Percentiles rank a stretch among this genome's conserved stretches.
Evolutionary conservation across 2,329 filamentous ascomycete species (phyloP).

Genomic region (Diplodia intermedia): DNA sequence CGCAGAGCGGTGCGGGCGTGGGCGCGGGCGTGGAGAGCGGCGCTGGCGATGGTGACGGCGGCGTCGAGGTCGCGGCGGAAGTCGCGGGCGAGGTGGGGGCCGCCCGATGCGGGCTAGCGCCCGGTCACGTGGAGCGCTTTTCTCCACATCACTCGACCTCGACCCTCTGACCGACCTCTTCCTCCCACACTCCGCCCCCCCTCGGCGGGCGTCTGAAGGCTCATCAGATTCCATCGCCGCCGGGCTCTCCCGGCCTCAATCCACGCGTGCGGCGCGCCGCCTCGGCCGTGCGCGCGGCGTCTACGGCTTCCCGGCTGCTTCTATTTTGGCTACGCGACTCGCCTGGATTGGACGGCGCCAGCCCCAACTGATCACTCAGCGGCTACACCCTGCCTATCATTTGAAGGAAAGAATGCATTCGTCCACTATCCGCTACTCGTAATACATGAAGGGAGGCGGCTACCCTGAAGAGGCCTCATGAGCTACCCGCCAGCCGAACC

Average conservation of each 20-base stretch:
- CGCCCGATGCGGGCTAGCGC: constrained; percentile 34
- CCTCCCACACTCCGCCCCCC: constrained; percentile 34
- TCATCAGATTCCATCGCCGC: constrained; percentile 29
- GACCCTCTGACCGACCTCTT: constrained; percentile 36
- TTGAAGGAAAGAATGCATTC: constrained; percentile 41
- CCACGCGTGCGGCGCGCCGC: constrained; percentile 35
- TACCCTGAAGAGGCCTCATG: not conserved
- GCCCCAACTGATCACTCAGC: constrained; percentile 48
- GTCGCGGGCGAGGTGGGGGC: constrained; percentile 35
- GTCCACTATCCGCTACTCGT: constrained; percentile 39
- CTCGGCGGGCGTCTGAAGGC: constrained; percentile 13
- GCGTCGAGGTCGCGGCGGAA: constrained; percentile 23
- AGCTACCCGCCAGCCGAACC: constrained; percentile 39
- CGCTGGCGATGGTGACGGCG: constrained; percentile 43
- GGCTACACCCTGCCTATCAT: constrained; percentile 47
- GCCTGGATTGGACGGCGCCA: constrained; percentile 49
- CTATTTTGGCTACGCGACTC: constrained; percentile 47
- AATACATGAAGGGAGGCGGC: constrained; percentile 36
- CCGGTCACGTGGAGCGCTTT: constrained; percentile 31
- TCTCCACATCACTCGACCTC: constrained; percentile 42
- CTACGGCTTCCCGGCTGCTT: constrained; percentile 30
- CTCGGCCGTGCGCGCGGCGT: constrained; percentile 38
- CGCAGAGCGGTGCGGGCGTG: not conserved
- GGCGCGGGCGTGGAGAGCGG: constrained; percentile 30
- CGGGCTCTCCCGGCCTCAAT: constrained; percentile 26